Conservation (phyloP, 2,329 filamentous ascomycete genomes). For the Apiospora aurea region DNA sequence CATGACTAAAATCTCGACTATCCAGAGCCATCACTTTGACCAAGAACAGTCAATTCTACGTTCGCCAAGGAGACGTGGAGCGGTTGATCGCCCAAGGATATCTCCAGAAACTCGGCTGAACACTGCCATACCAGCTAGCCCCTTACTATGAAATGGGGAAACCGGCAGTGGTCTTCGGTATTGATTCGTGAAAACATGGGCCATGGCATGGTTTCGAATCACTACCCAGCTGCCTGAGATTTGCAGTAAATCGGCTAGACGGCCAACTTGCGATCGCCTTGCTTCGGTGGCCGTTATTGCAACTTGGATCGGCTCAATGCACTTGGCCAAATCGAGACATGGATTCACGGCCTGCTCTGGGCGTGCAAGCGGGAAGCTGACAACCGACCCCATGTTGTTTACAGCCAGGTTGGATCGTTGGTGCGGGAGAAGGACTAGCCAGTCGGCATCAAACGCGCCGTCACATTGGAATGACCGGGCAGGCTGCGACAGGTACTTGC, state of each 20-base stretch:
- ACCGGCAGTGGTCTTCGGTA: conserved; percentile 6
- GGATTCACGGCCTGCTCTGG: not conserved
- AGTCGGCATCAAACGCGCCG: conserved; percentile 2
- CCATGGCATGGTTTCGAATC: not conserved
- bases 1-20: conserved; percentile 8
- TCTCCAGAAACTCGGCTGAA: conserved; percentile 85
- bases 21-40: conserved; percentile 89
- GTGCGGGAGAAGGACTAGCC: not conserved
- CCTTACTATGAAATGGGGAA: not conserved
- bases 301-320: conserved; percentile 6
- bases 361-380: not conserved
- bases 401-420: not conserved
- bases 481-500: not conserved
- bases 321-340: conserved; percentile 7
- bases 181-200: not conserved
- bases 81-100: conserved; percentile 93
- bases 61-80: conserved; percentile 94
- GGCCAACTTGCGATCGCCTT: not conserved
- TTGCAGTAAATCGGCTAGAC: not conserved
- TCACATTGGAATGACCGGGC: not conserved
- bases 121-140: not conserved
- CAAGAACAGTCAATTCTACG: conserved; percentile 98
- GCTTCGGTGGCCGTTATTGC: not conserved
- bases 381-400: not conserved
- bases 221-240: not conserved